Percentiles rank a stretch among this genome's conserved stretches.
These are phyloP conservation scores for Corymbia maculata DNA, from an alignment of 345 rosid genomes.

Conservation along the genomic window DNA sequence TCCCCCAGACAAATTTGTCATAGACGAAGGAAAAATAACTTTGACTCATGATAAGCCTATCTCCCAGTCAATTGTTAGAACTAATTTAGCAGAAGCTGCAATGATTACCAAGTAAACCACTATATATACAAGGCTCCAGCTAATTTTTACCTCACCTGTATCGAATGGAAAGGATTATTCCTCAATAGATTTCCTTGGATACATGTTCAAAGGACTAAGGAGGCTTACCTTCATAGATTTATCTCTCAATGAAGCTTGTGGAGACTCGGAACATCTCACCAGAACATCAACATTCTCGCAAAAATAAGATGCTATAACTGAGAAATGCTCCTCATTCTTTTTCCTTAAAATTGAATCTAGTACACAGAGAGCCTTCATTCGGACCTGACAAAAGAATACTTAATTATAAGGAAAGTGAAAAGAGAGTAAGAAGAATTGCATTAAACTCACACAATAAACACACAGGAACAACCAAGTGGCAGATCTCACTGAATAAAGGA, in stretches of 20 bases:
- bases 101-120: not conserved
- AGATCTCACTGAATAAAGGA: not conserved
- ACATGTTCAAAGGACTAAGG: not conserved
- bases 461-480: not conserved
- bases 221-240: constrained; percentile 66
- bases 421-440: not conserved
- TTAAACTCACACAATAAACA: not conserved
- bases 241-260: constrained; percentile 83
- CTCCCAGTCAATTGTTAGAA: not conserved
- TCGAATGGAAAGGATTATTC: not conserved
- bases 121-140: not conserved
- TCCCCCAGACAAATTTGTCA: not conserved
- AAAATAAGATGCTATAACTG: constrained; percentile 59
- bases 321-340: constrained; percentile 61
- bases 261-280: constrained; percentile 70
- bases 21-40: not conserved
- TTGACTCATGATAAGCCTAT: not conserved
- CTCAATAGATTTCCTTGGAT: not conserved
- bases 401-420: not conserved
- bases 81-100: not conserved
- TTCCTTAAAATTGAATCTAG: constrained; percentile 85
- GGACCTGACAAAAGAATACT: constrained; percentile 45
- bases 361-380: constrained; percentile 86
- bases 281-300: constrained; percentile 57
- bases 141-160: not conserved